Evolutionary conservation across 164 flowering plant genomes (phyloP).

Genomic region (Nymphaea colorata): DNA sequence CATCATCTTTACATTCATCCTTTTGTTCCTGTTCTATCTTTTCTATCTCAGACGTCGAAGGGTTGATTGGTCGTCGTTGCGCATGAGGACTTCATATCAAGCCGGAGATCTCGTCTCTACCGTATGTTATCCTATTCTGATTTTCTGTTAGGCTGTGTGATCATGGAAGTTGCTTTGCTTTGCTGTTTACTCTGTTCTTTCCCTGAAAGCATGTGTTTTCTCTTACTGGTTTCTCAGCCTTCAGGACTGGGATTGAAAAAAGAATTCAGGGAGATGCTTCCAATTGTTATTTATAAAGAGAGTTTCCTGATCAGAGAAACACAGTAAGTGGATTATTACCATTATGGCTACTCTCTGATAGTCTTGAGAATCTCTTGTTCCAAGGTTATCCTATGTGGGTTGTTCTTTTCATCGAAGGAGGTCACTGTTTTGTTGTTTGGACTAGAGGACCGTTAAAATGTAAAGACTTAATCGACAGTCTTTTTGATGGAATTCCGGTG

Average conservation of each 20-base stretch:
- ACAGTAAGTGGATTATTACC: conserved; percentile 36
- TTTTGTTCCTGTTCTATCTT: conserved; percentile 45
- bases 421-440: no score
- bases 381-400: no score
- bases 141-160: not conserved
- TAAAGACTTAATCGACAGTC: no score
- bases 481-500: no score
- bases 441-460: no score
- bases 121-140: conserved; percentile 19
- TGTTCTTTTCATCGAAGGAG: no score
- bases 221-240: conserved; percentile 11
- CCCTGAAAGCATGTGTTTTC: not conserved
- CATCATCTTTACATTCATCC: conserved; percentile 41
- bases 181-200: not conserved
- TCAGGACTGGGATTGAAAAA: conserved; percentile 60
- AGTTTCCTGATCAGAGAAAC: conserved; percentile 64
- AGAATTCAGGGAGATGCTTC: conserved; percentile 81
- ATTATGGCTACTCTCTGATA: no score
- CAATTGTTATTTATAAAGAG: conserved; percentile 63
- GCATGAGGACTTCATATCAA: conserved; percentile 28
- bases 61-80: conserved; percentile 51
- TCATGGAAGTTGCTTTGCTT: not conserved
- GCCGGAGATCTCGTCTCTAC: conserved; percentile 10
- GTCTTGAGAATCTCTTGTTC: no score
- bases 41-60: conserved; percentile 55